Evolutionary conservation across 345 rosid genomes (phyloP).

Genomic region (Nephelium lappaceum): DNA sequence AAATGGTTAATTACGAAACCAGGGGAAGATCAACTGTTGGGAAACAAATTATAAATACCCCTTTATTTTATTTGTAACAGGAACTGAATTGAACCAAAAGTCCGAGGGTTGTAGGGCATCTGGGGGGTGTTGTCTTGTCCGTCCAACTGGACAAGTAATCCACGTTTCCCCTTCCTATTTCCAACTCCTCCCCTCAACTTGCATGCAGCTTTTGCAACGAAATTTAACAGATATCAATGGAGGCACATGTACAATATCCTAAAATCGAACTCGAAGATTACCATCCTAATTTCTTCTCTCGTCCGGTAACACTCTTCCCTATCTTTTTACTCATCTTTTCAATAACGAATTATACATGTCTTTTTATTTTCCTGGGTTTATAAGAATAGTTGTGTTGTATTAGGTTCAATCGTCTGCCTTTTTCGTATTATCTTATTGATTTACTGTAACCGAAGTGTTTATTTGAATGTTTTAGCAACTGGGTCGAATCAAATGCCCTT

Average conservation of each 20-base stretch:
- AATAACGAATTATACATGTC: neutral
- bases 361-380: neutral
- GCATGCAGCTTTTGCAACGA: neutral
- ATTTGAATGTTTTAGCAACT: neutral
- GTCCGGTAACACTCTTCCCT: constrained; percentile 9
- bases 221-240: constrained; percentile 15
- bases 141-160: neutral
- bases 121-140: no score
- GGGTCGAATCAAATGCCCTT: neutral
- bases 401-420: neutral
- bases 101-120: no score
- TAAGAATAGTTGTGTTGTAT: neutral
- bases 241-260: constrained; percentile 24
- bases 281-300: constrained; percentile 10
- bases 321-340: neutral
- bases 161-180: neutral
- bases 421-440: neutral
- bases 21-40: no score
- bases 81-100: no score
- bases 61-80: no score
- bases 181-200: neutral
- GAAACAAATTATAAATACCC: no score
- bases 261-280: constrained; percentile 24
- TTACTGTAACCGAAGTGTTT: neutral
- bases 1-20: no score